These are phyloP conservation scores for Vicia sativa DNA, from an alignment of 306 rosid species.

Conservation along the genomic window DNA sequence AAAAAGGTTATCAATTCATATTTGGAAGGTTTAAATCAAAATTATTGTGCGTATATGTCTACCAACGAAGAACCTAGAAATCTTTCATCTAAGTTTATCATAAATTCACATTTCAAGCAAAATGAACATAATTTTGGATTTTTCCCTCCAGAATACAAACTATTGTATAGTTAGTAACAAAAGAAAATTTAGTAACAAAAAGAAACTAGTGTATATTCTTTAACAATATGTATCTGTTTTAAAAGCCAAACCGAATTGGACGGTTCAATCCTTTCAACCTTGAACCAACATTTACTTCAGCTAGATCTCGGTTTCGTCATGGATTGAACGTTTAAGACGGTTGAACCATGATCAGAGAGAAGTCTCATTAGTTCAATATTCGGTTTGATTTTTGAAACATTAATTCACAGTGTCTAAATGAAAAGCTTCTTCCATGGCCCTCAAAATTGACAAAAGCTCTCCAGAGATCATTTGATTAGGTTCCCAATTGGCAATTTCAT, in stretches of 20 bases:
- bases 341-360: neutral
- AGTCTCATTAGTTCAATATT: neutral
- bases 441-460: slow-evolving; percentile 50
- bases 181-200: too few species aligned
- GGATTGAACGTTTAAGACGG: neutral
- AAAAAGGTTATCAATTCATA: too few species aligned
- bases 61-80: too few species aligned
- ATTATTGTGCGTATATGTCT: too few species aligned
- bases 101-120: neutral
- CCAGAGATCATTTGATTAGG: slow-evolving; percentile 26
- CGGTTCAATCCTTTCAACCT: neutral
- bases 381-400: neutral
- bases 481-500: slow-evolving; percentile 20
- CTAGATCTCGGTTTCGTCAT: neutral
- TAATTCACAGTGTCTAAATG: slow-evolving; percentile 24
- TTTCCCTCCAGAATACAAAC: neutral
- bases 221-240: neutral
- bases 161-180: too few species aligned
- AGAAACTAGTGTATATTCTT: too few species aligned
- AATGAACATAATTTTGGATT: neutral
- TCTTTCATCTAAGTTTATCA: too few species aligned
- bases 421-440: slow-evolving; percentile 61
- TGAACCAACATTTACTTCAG: neutral
- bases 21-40: too few species aligned
- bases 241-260: neutral